Evolutionary conservation across 768 basidiomycete genomes (phyloP).

Genomic region (Russula abietina): DNA sequence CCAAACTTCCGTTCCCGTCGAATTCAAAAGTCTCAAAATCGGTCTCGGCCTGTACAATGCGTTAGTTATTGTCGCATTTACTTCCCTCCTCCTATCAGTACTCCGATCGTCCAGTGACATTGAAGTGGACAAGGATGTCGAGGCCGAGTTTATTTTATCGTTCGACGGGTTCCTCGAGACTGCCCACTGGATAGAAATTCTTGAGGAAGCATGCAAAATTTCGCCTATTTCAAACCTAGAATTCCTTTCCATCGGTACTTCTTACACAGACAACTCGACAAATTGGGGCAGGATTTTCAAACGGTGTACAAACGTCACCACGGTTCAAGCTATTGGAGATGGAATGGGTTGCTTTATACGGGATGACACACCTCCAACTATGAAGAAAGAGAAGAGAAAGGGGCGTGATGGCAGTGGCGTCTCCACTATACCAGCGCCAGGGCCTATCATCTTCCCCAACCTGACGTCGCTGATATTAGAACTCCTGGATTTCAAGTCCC

Average conservation of each 20-base stretch:
- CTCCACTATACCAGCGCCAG: neutral
- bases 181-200: neutral
- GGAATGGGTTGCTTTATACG: neutral
- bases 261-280: neutral
- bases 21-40: slow-evolving; percentile 2
- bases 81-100: neutral
- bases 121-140: neutral
- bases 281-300: slow-evolving; percentile 6
- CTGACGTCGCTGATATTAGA: slow-evolving; percentile 6
- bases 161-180: neutral
- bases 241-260: slow-evolving; percentile 4
- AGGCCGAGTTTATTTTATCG: neutral
- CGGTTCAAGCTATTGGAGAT: neutral
- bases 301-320: neutral
- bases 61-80: neutral
- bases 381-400: neutral
- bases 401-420: neutral
- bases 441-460: neutral
- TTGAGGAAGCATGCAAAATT: neutral
- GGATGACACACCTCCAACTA: neutral
- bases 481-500: neutral
- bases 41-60: neutral
- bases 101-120: neutral
- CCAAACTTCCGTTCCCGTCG: neutral
- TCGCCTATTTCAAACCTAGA: slow-evolving; percentile 3